Evolutionary conservation across 2,329 filamentous ascomycete species (phyloP).

Genomic region (Pyrenochaeta sp.): DNA sequence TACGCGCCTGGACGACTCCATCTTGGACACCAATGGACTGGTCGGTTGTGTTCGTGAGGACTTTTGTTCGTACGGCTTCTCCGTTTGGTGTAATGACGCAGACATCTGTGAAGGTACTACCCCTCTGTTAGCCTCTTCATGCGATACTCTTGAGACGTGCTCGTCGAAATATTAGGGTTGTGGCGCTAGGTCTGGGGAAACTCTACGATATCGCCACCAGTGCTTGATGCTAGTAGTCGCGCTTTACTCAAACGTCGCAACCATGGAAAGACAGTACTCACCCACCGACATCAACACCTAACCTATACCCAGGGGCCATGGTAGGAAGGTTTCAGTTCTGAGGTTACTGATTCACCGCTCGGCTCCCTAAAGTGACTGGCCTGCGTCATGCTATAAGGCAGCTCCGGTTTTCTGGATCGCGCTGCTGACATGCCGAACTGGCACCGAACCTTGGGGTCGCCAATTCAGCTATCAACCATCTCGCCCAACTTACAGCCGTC

Average conservation of each 20-base stretch:
- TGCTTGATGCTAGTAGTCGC: not conserved
- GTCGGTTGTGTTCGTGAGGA: constrained; percentile 56
- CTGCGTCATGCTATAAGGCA: constrained; percentile 18
- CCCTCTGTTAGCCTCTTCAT: constrained; percentile 16
- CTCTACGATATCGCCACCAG: constrained; percentile 3
- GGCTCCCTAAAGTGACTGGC: not conserved
- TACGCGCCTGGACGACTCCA: constrained; percentile 55
- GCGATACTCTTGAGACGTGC: not conserved
- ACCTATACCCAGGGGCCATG: constrained; percentile 35
- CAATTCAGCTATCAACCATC: not conserved
- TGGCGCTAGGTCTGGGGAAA: constrained; percentile 4
- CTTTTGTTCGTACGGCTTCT: constrained; percentile 56
- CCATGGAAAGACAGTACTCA: constrained; percentile 23
- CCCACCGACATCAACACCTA: constrained; percentile 48
- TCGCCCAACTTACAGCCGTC: not conserved
- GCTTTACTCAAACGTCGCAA: constrained; percentile 2
- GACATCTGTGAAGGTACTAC: constrained; percentile 59
- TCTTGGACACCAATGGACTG: constrained; percentile 59
- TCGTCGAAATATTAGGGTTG: not conserved
- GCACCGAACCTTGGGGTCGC: constrained; percentile 5
- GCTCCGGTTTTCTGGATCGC: constrained; percentile 12
- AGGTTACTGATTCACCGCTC: not conserved
- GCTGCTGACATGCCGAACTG: constrained; percentile 9
- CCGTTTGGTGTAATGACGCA: constrained; percentile 58
- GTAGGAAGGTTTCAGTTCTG: not conserved